Base-by-base conservation (phyloP, 2,329 filamentous ascomycete genomes). In the Scedosporium aurantiacum region DNA sequence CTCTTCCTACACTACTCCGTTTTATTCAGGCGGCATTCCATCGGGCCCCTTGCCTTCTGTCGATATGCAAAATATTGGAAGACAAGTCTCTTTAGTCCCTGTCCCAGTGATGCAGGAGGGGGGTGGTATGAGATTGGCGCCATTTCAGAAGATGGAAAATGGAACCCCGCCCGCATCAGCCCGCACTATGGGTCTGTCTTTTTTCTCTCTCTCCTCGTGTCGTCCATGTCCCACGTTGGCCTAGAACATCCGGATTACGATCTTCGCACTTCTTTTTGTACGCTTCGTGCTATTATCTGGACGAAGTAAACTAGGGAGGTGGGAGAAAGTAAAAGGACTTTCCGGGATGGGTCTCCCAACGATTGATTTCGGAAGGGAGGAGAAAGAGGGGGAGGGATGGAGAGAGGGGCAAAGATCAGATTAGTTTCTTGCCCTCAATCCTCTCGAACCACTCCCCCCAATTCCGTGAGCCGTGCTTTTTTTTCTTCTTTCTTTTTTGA, bases 191-290 rank as follows among this genome's bases (percentile, higher is more conserved):
- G 50, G 23, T 54, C 50, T n/a, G n/a, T 14, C 23, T 21, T 12
- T 18, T 52, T 52, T 27, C n/a, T 27, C 8, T 27, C 4, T 27
- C 27, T 10, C 3, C 43, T 23, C 16, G 16, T 47, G n/a, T 18
- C 12, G 50, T 54, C 50, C 50, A 27, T 54, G 50, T 27, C 50
- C 50, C 50, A 27, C 27, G n/a, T 27, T 23, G 50, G 50, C 50
- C 50, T 54, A 54, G 50, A 54, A 54, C 50, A 54, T 54, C 50
- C 50, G 50, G 50, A 54, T 54, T 54, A 21, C n/a, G 50, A 54
- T 54, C 50, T 54, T 54, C 50, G 23, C 23, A 27, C 18, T 23
- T 27, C 23, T 54, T 23, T 14, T 54, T 23, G n/a, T 4, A 25
- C 50, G 21, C 50, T 54, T 23, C 50, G 18, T 54, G 21, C 21